Evolutionary conservation across 1,139 yeast species (phyloP).

Genomic region (Lodderomyces orthopsilosis): DNA sequence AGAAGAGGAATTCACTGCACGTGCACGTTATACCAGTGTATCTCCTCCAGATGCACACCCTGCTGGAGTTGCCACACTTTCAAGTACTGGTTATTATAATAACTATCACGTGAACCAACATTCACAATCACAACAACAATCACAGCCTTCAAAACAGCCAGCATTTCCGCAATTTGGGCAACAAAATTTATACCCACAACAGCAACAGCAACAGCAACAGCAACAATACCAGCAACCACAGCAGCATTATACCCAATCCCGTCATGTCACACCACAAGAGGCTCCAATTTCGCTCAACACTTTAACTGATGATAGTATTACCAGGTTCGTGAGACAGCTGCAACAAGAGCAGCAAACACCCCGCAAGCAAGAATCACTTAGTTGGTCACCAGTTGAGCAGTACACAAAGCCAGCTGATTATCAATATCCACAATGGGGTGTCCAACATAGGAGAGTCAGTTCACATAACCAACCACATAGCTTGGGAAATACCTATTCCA

Average conservation of each 20-base stretch:
- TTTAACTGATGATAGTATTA: slow-evolving; percentile 9
- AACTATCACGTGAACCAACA: background rate
- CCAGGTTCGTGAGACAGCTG: slow-evolving; percentile 4
- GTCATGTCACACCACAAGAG: background rate
- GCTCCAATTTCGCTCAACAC: slow-evolving; percentile 7
- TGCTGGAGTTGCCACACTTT: background rate
- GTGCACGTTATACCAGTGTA: background rate
- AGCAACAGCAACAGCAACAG: background rate
- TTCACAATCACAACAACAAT: background rate
- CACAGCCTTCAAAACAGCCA: background rate
- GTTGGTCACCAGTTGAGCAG: slow-evolving; percentile 4
- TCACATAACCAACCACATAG: background rate
- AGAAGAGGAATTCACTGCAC: background rate
- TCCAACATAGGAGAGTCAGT: background rate
- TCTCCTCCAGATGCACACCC: background rate
- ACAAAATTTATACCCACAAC: slow-evolving; percentile 1
- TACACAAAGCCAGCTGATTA: background rate
- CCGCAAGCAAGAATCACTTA: background rate
- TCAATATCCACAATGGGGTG: slow-evolving; percentile 1
- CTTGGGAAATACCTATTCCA: background rate
- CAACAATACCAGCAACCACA: background rate
- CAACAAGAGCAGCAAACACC: slow-evolving; percentile 5
- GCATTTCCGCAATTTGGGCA: slow-evolving; percentile 1
- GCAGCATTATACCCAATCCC: background rate
- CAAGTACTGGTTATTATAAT: background rate